Evolutionary conservation across 2,329 filamentous ascomycete species (phyloP).

Genomic region (Endocalyx cinctus): DNA sequence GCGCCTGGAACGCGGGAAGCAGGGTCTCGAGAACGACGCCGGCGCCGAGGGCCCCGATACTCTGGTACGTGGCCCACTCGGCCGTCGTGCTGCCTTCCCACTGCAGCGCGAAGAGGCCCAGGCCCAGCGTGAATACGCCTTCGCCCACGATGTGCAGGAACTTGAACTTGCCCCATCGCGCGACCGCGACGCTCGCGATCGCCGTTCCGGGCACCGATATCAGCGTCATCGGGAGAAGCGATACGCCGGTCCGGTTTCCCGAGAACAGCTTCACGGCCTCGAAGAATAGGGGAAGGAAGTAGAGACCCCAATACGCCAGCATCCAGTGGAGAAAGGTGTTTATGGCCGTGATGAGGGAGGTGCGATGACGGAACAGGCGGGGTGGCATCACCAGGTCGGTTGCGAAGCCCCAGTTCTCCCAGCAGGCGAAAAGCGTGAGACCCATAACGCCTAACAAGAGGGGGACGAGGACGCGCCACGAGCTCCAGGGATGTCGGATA

Average conservation of each 20-base stretch:
- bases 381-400: neutral
- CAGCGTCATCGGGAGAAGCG: neutral
- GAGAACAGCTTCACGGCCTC: neutral
- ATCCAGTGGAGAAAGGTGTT: neutral
- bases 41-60: neutral
- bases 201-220: too few relatives aligned
- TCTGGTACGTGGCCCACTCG: neutral
- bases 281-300: neutral
- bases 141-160: neutral
- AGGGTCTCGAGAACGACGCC: neutral
- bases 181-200: neutral
- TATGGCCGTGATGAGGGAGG: neutral
- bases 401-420: neutral
- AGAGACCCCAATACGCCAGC: neutral
- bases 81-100: neutral
- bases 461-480: neutral
- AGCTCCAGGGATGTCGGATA: neutral
- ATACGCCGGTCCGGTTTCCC: neutral
- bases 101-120: neutral
- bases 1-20: neutral
- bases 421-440: neutral
- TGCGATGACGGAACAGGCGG: neutral
- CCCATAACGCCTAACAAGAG: neutral
- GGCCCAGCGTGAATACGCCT: neutral
- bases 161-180: neutral